Evolutionary conservation across 345 rosid genomes (phyloP).

Genomic region (Brassica napus): DNA sequence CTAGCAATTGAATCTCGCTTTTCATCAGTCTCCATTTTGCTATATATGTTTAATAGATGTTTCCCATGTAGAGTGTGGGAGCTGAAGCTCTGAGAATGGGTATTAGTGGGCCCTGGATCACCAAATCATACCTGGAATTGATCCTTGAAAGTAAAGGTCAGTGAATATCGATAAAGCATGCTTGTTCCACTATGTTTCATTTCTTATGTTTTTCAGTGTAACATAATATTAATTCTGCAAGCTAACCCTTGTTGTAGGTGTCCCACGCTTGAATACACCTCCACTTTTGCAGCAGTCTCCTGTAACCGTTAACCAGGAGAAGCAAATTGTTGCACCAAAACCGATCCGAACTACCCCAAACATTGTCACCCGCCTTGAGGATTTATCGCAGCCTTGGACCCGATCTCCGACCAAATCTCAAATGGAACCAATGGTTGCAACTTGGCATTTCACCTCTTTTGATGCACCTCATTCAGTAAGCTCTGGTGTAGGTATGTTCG

Average conservation of each 20-base stretch:
- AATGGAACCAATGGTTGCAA: slow-evolving; percentile 85
- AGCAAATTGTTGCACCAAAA: slow-evolving; percentile 77
- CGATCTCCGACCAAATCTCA: slow-evolving; percentile 97
- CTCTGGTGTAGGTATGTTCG: slow-evolving; percentile 62
- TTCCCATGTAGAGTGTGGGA: slow-evolving; percentile 75
- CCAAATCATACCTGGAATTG: slow-evolving; percentile 93
- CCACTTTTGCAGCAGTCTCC: slow-evolving; percentile 65
- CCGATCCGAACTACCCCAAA: slow-evolving; percentile 86
- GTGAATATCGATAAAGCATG: slow-evolving; percentile 16
- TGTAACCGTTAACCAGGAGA: slow-evolving; percentile 57
- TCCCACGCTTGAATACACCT: slow-evolving; percentile 94
- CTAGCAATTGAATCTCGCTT: slow-evolving; percentile 10
- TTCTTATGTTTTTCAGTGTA: slow-evolving; percentile 30
- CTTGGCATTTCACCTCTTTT: slow-evolving; percentile 67
- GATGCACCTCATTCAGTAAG: slow-evolving; percentile 56
- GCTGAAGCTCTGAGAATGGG: slow-evolving; percentile 85
- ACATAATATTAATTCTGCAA: slow-evolving; percentile 25
- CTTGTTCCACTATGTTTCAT: slow-evolving; percentile 13
- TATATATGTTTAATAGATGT: slow-evolving; percentile 28
- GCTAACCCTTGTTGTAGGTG: slow-evolving; percentile 61
- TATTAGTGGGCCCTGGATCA: slow-evolving; percentile 86
- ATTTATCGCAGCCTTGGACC: slow-evolving; percentile 98
- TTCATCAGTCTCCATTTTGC: slow-evolving; percentile 11
- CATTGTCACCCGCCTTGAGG: slow-evolving; percentile 77
- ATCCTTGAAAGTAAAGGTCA: slow-evolving; percentile 93